phyloP scores from a whole-genome alignment of 768 basidiomycete genomes.

The Russula earlei region DNA sequence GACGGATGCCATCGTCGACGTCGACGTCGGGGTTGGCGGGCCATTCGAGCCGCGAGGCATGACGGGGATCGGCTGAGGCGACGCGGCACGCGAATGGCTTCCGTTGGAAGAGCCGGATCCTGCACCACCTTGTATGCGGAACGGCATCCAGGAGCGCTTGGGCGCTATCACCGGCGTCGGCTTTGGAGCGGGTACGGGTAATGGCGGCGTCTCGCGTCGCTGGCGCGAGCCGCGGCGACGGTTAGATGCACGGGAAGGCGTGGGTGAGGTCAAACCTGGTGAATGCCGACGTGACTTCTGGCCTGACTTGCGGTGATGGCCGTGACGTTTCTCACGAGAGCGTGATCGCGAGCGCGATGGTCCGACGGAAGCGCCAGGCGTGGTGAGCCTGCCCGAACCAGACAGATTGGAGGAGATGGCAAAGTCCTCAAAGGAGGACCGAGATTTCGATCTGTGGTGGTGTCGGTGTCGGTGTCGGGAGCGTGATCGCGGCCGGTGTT shows the following conservation, averaged over 20 bases:
- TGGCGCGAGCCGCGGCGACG: not conserved
- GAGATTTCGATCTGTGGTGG: not conserved
- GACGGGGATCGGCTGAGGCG: slow-evolving; percentile 2
- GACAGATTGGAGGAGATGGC: slow-evolving; percentile 17
- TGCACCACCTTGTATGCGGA: slow-evolving; percentile 10
- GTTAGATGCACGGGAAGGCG: slow-evolving; percentile 3
- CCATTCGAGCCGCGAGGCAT: not conserved
- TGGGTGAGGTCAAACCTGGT: slow-evolving; percentile 16
- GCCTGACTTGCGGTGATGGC: slow-evolving; percentile 2
- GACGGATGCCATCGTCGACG: not conserved
- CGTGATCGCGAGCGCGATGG: slow-evolving; percentile 11
- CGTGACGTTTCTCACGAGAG: not conserved
- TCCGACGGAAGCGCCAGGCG: slow-evolving; percentile 7
- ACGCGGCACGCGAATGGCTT: not conserved
- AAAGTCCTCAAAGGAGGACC: slow-evolving; percentile 10
- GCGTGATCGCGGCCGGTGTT: not conserved
- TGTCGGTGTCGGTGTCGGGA: slow-evolving; percentile 2
- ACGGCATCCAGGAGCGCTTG: slow-evolving; percentile 9
- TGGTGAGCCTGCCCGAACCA: slow-evolving; percentile 15
- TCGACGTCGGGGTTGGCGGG: not conserved
- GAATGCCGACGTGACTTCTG: slow-evolving; percentile 8
- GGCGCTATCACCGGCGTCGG: not conserved
- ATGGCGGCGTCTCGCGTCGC: not conserved
- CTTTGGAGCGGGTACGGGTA: slow-evolving; percentile 4
- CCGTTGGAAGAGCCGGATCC: not conserved